Evolutionary conservation across 257 asterid genomes (phyloP).

Genomic region (Solanum etuberosum): DNA sequence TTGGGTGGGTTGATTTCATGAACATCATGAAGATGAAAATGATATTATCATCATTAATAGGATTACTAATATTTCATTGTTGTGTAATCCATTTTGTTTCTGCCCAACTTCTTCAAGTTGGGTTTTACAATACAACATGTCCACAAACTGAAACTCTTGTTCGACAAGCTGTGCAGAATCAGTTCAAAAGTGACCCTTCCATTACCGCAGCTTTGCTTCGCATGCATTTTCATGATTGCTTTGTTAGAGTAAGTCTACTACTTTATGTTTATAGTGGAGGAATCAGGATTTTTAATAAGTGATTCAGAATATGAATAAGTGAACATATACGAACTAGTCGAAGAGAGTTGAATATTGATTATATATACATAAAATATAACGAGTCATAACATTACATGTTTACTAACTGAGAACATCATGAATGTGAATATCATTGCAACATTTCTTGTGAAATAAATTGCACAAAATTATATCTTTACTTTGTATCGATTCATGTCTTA

Average conservation of each 20-base stretch:
- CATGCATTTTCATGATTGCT: conserved; percentile 83
- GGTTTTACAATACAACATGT: conserved; percentile 48
- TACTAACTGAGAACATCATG: no score
- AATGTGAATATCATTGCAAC: not conserved
- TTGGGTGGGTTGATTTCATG: not conserved
- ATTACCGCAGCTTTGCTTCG: conserved; percentile 71
- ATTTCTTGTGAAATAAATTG: not conserved
- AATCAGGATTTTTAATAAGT: no score
- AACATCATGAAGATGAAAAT: conserved; percentile 10
- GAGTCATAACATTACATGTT: no score
- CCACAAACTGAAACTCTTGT: conserved; percentile 42
- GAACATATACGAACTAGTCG: not conserved
- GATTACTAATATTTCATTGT: not conserved
- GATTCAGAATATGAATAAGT: not conserved
- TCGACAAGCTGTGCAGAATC: conserved; percentile 32
- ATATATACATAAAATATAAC: not conserved
- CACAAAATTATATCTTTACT: not conserved
- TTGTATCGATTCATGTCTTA: not conserved
- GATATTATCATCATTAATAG: not conserved
- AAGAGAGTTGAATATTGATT: no score
- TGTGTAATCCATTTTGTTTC: conserved; percentile 17
- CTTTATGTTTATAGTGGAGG: not conserved
- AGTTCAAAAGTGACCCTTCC: conserved; percentile 40
- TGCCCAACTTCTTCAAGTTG: conserved; percentile 43
- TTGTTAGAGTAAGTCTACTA: conserved; percentile 42